A percentile compares a stretch with the other conserved stretches of the same genome.
phyloP scores from a whole-genome alignment of 306 rosid species.

The Corylus heterophylla region DNA sequence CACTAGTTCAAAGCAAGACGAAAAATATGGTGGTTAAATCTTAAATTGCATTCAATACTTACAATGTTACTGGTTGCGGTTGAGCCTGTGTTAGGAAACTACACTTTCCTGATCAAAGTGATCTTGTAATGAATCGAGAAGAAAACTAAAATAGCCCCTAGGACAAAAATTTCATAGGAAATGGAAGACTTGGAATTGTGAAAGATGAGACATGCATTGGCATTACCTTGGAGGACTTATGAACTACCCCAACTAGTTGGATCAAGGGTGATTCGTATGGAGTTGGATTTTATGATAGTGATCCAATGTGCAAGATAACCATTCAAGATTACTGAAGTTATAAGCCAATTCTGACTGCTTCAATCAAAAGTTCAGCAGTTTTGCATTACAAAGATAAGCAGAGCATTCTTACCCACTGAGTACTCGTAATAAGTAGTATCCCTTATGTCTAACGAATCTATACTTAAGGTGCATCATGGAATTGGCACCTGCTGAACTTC shows the following conservation, averaged over 20 bases:
- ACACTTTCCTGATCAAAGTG: too few species aligned
- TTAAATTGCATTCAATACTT: too few species aligned
- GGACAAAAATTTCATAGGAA: not conserved
- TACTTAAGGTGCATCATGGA: not conserved
- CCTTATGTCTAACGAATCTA: not conserved
- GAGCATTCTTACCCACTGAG: not conserved
- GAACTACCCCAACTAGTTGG: not conserved
- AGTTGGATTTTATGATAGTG: not conserved
- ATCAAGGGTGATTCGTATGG: not conserved
- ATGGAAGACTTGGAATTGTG: not conserved
- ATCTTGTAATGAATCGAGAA: too few species aligned
- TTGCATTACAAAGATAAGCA: not conserved
- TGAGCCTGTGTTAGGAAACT: too few species aligned
- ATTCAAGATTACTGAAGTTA: not conserved
- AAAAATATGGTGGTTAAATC: too few species aligned
- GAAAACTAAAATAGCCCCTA: not conserved
- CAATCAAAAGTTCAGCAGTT: not conserved
- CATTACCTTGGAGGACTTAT: not conserved
- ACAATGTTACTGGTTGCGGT: too few species aligned
- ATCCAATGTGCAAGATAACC: not conserved
- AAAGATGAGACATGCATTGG: not conserved
- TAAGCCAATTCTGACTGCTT: not conserved
- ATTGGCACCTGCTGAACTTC: not conserved
- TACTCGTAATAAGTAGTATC: not conserved
- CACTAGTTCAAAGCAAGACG: too few species aligned